Conservation (phyloP, 257 asterid species). For the Misopates orontium region DNA sequence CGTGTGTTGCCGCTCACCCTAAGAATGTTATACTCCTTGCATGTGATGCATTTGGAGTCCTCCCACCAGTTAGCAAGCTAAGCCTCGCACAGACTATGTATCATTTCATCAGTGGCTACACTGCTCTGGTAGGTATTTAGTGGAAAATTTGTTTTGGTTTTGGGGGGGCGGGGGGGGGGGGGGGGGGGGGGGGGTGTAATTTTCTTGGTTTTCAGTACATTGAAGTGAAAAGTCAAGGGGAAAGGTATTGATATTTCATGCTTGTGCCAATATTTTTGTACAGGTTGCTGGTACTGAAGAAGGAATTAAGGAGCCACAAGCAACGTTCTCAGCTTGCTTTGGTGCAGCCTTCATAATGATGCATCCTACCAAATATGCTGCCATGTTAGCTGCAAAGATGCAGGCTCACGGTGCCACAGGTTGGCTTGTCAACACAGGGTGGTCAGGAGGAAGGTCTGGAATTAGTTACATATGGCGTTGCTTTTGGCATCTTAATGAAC, state of each 20-base stretch:
- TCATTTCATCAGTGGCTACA: constrained; percentile 99
- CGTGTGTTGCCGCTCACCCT: constrained; percentile 93
- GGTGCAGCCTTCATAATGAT: constrained; percentile 98
- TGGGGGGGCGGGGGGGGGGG: too few species aligned
- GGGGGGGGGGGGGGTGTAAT: too few species aligned
- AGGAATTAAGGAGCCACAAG: constrained; percentile 96
- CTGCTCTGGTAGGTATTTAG: constrained; percentile 67
- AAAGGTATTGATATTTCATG: too few species aligned
- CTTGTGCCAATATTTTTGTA: neutral
- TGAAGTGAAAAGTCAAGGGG: neutral
- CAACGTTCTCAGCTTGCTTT: constrained; percentile 97
- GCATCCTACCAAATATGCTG: constrained; percentile 96
- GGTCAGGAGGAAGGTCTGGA: constrained; percentile 94
- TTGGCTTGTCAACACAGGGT: constrained; percentile 99
- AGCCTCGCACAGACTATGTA: constrained; percentile 92
- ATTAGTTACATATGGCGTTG: neutral
- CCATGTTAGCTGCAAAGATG: constrained; percentile 92
- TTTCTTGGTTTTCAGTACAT: too few species aligned
- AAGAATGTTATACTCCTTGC: constrained; percentile 90
- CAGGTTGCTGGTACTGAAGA: constrained; percentile 99
- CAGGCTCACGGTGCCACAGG: constrained; percentile 90
- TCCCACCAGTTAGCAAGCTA: constrained; percentile 98
- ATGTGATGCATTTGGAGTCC: constrained; percentile 97
- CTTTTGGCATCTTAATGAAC: neutral
- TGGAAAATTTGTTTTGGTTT: too few species aligned